These are phyloP conservation scores for Exophiala calicioides DNA, from an alignment of 2,329 filamentous ascomycete genomes.

Conservation along the genomic window DNA sequence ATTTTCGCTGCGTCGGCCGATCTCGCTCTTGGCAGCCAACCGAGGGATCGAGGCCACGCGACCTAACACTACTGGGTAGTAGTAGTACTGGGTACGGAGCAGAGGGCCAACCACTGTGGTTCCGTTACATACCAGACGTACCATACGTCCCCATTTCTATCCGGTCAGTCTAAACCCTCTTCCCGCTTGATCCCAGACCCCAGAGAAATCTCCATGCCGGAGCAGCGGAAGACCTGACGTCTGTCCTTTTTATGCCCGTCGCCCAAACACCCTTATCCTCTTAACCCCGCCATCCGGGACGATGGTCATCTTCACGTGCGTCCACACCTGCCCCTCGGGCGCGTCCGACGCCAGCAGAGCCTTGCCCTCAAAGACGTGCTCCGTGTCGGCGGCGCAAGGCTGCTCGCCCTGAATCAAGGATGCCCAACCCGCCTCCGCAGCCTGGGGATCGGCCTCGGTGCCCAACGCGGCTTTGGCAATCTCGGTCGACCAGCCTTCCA, in stretches of 20 bases:
- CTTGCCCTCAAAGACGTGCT: constrained; percentile 43
- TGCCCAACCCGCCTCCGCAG: constrained; percentile 40
- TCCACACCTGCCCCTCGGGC: constrained; percentile 71
- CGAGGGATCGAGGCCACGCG: constrained; percentile 8
- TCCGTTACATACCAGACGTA: constrained; percentile 3
- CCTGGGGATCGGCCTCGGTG: constrained; percentile 35
- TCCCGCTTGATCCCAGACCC: no score
- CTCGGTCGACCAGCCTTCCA: constrained; percentile 37
- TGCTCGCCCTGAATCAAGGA: constrained; percentile 41
- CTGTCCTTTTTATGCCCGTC: constrained; percentile 44
- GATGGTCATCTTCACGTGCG: constrained; percentile 86
- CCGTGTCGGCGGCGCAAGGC: constrained; percentile 42
- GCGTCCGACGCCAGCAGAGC: constrained; percentile 54
- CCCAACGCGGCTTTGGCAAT: constrained; percentile 30
- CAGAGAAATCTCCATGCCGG: background rate
- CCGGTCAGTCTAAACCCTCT: no score
- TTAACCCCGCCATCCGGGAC: constrained; percentile 94
- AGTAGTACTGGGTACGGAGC: no score
- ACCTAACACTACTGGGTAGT: no score
- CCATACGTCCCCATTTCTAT: no score
- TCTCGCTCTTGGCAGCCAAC: constrained; percentile 21
- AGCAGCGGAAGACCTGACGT: background rate
- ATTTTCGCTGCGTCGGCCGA: constrained; percentile 10
- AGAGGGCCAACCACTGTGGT: constrained; percentile 10
- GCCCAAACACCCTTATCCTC: constrained; percentile 75